Base-by-base conservation (phyloP, 768 basidiomycete species). In the Suillus tomentosus region DNA sequence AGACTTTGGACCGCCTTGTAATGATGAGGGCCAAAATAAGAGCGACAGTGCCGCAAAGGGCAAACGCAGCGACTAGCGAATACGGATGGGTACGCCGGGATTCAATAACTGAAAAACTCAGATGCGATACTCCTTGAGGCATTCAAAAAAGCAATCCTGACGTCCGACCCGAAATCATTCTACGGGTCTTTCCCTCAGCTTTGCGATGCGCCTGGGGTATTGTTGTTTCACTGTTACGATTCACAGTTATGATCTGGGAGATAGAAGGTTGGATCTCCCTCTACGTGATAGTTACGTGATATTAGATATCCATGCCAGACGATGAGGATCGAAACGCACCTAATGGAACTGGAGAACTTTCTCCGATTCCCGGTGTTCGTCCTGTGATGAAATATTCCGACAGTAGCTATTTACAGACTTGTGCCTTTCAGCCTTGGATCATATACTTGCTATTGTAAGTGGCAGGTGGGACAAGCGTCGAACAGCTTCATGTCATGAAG, bases 1-100 rank as follows among this genome's bases (percentile, higher is more conserved):
- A 8, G 70, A 72, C 48, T 66, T 69, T 1, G 76, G 76, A 36
- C 75, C 75, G 56, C 17, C 39, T 57, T 6, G 24, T 24, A 11
- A 57, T 17, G 17, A 56, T 14, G 22, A 39, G 15, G 24, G 39
- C 15, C 24, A 27, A 61, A 60, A 45, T 13, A 43, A 50, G 19
- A 27, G 8, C 5, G 27, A 13, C 22, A 14, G 62, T 36, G 9
- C 17, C 22, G 19, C 34, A 40, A 62, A 40, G 39, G 27, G 55
- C 22, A 59, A 39, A 19, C 14, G n/a, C 36, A 24, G 55, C 11
- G 54, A 58, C n/a, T 34, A 11, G 45, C 5, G n/a, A 13, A 47
- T 22, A 47, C 47, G n/a, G n/a, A 22, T 11, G 10, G 5, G 11
- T n/a, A 22, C 45, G n/a, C 5, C 45, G 10, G n/a, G 11, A 10